These are phyloP conservation scores for Malania oleifera DNA, from an alignment of 164 flowering plant genomes.

Conservation along the genomic window DNA sequence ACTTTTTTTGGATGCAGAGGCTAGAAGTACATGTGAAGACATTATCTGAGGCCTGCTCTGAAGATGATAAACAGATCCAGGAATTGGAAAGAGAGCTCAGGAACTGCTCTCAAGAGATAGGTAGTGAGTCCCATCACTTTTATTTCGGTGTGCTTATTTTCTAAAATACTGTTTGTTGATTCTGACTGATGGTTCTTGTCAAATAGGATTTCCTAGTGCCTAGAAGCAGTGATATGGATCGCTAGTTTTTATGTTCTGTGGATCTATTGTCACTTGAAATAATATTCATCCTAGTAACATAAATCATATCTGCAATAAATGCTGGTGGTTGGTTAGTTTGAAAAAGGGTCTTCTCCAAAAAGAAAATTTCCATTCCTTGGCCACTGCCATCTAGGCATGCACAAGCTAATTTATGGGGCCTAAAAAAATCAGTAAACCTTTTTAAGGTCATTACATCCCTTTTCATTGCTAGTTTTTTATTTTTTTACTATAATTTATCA, in stretches of 20 bases:
- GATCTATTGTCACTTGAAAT: no score
- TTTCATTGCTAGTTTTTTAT: no score
- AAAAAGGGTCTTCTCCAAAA: no score
- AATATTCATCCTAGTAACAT: no score
- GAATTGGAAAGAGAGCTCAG: slow-evolving; percentile 62
- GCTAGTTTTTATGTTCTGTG: no score
- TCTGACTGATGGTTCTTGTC: neutral
- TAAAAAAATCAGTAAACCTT: no score
- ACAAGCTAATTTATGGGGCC: neutral
- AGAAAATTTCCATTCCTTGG: no score
- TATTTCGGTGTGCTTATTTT: neutral
- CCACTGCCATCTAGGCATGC: no score
- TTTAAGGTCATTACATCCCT: no score
- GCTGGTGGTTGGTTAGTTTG: no score
- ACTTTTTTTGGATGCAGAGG: slow-evolving; percentile 34
- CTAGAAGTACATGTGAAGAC: slow-evolving; percentile 55
- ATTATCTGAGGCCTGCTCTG: slow-evolving; percentile 47
- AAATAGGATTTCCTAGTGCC: neutral
- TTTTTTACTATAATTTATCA: no score
- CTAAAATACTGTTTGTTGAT: neutral
- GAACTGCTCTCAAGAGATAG: slow-evolving; percentile 73
- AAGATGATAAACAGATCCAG: slow-evolving; percentile 54
- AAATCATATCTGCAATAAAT: no score
- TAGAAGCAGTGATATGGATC: neutral
- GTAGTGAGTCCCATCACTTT: slow-evolving; percentile 26